Base-by-base conservation (phyloP, 148 eudicot species). In the Mesembryanthemum crystallinum region DNA sequence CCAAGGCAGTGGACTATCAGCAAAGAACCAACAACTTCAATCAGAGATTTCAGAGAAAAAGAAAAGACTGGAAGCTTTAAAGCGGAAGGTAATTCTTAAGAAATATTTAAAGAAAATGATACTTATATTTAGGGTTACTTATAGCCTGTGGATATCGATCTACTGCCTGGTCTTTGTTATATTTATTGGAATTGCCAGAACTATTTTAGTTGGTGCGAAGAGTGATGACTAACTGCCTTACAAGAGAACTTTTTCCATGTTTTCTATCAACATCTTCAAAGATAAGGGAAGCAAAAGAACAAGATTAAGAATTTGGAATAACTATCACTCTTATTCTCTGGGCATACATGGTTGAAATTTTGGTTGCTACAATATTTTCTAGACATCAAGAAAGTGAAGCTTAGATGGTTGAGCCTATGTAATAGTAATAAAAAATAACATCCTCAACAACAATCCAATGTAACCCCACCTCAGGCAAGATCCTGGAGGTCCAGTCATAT, bases 61-160 rank as follows among this genome's bases (percentile, higher is more conserved):
- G 83, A 87, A 86, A 74, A 82, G 76, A 59, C 72, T 95, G 82
- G 90, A 89, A 51, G 87, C 74, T 72, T 75, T 95, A 72, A 90
- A 83, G 82, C 71, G 82, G 64, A 95, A 95, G 91, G 98, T 95
- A 78, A 76, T 72, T 75, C 35, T 27, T 73, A 37, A n/a, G 21
- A 8, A n/a, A 39, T 54, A 17, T 54, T 3, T 54, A 13, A 54
- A 12, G 59, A 21, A 54, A 54, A 1, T 21, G 20, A 17, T 54
- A 20, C 57, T 11, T 27, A 15, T 25, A 8, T 21, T 28, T 23
- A 27, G 17, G 60, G 39, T 12, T 54, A 4, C 1, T 12, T 49
- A 15, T 17, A 12, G 29, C 45, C 43, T 6, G 29, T 55, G 62
- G 42, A 28, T 1, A 13, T 28, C n/a, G 1, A 29, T 5, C 18